Percentiles rank a stretch among this genome's conserved stretches.
These are phyloP conservation scores for Hura crepitans DNA, from an alignment of 441 rosid species.

Conservation along the genomic window DNA sequence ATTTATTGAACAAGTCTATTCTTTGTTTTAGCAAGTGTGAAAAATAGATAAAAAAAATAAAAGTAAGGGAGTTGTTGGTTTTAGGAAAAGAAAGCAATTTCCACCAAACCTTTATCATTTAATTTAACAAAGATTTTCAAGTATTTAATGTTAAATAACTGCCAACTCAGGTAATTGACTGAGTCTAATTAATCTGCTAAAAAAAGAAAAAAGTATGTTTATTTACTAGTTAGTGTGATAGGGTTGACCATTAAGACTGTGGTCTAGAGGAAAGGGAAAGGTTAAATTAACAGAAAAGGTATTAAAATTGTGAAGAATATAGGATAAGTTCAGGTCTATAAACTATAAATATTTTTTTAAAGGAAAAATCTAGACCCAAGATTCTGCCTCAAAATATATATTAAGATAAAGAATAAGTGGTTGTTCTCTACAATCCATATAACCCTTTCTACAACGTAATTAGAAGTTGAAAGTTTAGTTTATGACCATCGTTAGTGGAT, in stretches of 20 bases:
- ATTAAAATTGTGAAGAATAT: constrained; percentile 9
- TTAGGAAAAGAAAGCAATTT: constrained; percentile 9
- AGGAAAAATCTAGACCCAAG: constrained; percentile 24
- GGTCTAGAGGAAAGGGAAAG: constrained; percentile 8
- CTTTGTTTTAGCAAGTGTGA: constrained; percentile 8
- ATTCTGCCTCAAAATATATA: constrained; percentile 17
- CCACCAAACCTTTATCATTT: not conserved
- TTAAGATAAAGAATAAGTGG: constrained; percentile 27
- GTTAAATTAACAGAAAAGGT: not conserved
- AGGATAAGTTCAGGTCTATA: constrained; percentile 23
- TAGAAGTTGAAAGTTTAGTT: constrained; percentile 18
- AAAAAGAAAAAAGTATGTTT: constrained; percentile 19
- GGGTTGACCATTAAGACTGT: constrained; percentile 32
- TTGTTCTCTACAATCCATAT: constrained; percentile 29
- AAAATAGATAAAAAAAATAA: not conserved
- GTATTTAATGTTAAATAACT: not conserved
- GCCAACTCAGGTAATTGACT: constrained; percentile 23
- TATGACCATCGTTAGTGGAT: constrained; percentile 31
- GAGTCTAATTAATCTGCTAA: constrained; percentile 23
- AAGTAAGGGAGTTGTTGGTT: constrained; percentile 14
- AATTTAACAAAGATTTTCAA: not conserved
- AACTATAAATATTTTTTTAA: not conserved
- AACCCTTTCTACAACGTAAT: constrained; percentile 7
- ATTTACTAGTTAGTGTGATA: constrained; percentile 16
- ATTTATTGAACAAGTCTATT: not conserved